phyloP scores from a whole-genome alignment of 2,329 filamentous ascomycete genomes.

The Magnaporthales sp. region DNA sequence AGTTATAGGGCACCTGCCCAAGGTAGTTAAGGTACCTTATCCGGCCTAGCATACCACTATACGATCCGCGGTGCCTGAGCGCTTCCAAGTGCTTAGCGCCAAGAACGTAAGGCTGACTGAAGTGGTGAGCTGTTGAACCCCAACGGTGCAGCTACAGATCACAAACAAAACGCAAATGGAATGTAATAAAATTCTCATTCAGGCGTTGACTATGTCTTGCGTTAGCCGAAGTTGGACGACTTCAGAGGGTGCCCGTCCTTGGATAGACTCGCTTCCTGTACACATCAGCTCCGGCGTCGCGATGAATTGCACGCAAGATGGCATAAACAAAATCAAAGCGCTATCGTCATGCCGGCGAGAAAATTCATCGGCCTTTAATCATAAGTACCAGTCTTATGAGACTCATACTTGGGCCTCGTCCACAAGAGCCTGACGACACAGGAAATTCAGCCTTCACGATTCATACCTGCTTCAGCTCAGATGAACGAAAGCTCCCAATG shows the following conservation, averaged over 20 bases:
- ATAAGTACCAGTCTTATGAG: not conserved
- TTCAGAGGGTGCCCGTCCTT: not conserved
- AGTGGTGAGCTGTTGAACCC: not conserved
- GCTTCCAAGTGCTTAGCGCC: not conserved
- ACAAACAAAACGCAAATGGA: not conserved
- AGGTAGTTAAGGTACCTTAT: not conserved
- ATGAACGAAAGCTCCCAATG: not conserved
- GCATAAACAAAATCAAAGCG: not conserved
- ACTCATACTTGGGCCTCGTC: not conserved
- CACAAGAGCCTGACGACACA: not conserved
- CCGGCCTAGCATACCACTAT: not conserved
- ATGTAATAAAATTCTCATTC: not conserved
- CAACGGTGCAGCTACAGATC: not conserved
- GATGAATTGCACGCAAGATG: not conserved
- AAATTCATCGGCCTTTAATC: not conserved
- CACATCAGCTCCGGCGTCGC: not conserved
- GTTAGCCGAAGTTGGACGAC: not conserved
- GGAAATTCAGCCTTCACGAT: not conserved
- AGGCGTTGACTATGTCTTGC: not conserved
- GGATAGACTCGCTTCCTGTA: not conserved
- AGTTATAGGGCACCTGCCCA: not conserved
- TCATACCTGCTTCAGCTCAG: not conserved
- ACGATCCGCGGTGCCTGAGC: not conserved
- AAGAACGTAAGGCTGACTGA: not conserved
- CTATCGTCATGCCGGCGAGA: not conserved